Base-by-base conservation (phyloP, 2,329 filamentous ascomycete genomes). In the Ascomycota sp. region DNA sequence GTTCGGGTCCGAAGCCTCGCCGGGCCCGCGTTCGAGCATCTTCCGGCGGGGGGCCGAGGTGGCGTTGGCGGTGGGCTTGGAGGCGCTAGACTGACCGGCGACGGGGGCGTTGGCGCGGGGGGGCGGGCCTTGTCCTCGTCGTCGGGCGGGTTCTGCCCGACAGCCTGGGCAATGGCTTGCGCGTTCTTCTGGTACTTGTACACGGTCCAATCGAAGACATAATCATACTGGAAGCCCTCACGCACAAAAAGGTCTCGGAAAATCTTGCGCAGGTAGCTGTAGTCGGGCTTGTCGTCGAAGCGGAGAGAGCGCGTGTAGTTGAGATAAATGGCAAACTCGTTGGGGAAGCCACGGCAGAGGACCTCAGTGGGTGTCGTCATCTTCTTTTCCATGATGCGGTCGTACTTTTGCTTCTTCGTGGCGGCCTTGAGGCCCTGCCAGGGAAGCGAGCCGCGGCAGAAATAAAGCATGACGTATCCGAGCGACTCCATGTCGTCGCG, bases 331-430 rank as follows among this genome's bases (percentile, higher is more conserved):
- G 86, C 85, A 46, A 98, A 98, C 62, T 98, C 89, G 57, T 95
- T 94, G 45, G 89, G 89, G 66, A 98, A 95, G 42, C 89, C 89
- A 55, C 86, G 83, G 75, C 89, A 98, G 29, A 98, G 80, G 29
- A 94, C 85, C 60, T 98, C 86, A 44, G 86, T 95, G 7, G 89
- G 85, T 3, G 89, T 98, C 10, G 89, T 98, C 89, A 95, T 95
- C 81, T 98, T 98, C 76, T 98, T 98, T 69, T 98, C 89, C 86
- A 95, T 95, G 62, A 98, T 98, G 40, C 86, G 75, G 61, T 98
- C 89, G 53, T 98, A 95, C 66, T 98, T 98, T 65, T 95, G 86
- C 75, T 94, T 94, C 75, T 94, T 94, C 42, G 85, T 94, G 44
- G 86, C 86, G 62, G 86, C 86, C 72, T 94, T 94, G 32, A 94